Conservation (phyloP, 768 basidiomycete genomes). For the Termitomyces heimii region DNA sequence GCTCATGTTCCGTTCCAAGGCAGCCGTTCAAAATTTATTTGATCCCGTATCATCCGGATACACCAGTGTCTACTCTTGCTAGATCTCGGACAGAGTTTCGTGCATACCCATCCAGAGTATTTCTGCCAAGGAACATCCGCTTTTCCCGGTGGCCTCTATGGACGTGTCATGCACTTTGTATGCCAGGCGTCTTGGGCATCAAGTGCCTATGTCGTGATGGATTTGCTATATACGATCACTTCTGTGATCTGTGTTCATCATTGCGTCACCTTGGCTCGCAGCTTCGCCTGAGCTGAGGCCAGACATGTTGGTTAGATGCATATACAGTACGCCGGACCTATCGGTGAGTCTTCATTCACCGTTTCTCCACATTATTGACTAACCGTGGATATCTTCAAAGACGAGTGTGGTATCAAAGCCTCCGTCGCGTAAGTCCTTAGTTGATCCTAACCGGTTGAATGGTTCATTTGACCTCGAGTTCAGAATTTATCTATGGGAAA, state of each 20-base stretch:
- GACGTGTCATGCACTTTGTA: not conserved
- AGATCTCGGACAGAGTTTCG: constrained; percentile 2
- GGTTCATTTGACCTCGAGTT: not conserved
- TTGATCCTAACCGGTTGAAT: not conserved
- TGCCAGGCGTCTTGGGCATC: not conserved
- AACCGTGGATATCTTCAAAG: not conserved
- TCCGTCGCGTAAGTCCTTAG: constrained; percentile 3
- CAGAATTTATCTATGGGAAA: not conserved
- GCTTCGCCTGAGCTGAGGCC: constrained; percentile 2
- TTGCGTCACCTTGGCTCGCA: not conserved
- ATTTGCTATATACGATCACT: not conserved
- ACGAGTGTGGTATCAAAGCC: constrained; percentile 4
- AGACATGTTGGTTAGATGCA: constrained; percentile 3
- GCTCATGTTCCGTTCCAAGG: not conserved
- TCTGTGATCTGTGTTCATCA: not conserved
- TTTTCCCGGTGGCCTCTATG: not conserved
- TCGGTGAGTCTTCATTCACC: not conserved
- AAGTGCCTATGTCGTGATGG: not conserved
- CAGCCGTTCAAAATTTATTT: not conserved
- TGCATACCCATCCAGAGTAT: not conserved
- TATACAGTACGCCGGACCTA: constrained; percentile 4
- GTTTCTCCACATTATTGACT: not conserved
- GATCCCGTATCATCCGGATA: constrained; percentile 1
- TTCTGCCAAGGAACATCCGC: not conserved
- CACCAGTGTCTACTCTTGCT: not conserved